Evolutionary conservation across 176 grass and related monocot species (phyloP).

Genomic region (Miscanthus lutarioriparius): DNA sequence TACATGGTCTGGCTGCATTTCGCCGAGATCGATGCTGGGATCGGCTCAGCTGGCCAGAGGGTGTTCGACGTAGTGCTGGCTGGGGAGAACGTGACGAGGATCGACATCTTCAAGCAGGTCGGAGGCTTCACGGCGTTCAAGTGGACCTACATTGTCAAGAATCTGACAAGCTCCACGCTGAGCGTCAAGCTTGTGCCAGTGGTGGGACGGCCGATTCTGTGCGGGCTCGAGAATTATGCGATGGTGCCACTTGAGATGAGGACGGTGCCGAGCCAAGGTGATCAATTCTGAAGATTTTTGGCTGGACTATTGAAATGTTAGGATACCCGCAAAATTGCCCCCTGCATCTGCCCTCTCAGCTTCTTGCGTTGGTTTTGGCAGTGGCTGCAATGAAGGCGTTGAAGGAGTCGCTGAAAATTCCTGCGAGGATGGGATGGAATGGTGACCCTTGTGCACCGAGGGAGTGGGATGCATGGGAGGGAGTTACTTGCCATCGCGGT

Average conservation of each 20-base stretch:
- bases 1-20: constrained; percentile 99
- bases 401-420: constrained; percentile 90
- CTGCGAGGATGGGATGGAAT: constrained; percentile 97
- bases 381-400: constrained; percentile 80
- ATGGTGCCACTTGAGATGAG: constrained; percentile 84
- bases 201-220: constrained; percentile 75
- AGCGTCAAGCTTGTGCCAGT: constrained; percentile 76
- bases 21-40: constrained; percentile 72
- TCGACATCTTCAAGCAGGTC: constrained; percentile 93
- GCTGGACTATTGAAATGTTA: neutral
- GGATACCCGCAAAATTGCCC: neutral
- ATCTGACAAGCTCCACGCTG: constrained; percentile 61
- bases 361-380: constrained; percentile 40
- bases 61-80: constrained; percentile 82
- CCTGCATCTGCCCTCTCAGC: neutral
- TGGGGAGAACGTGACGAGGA: constrained; percentile 64
- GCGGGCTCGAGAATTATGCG: constrained; percentile 93
- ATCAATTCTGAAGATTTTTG: neutral
- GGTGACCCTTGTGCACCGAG: constrained; percentile 87
- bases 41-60: constrained; percentile 56
- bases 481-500: constrained; percentile 76
- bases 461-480: constrained; percentile 97
- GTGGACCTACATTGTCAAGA: constrained; percentile 79
- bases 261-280: constrained; percentile 73
- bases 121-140: constrained; percentile 92